Percentiles rank a stretch among this genome's conserved stretches.
Conservation (phyloP, 1,284 basidiomycete genomes). For the Peniophora sp. region DNA sequence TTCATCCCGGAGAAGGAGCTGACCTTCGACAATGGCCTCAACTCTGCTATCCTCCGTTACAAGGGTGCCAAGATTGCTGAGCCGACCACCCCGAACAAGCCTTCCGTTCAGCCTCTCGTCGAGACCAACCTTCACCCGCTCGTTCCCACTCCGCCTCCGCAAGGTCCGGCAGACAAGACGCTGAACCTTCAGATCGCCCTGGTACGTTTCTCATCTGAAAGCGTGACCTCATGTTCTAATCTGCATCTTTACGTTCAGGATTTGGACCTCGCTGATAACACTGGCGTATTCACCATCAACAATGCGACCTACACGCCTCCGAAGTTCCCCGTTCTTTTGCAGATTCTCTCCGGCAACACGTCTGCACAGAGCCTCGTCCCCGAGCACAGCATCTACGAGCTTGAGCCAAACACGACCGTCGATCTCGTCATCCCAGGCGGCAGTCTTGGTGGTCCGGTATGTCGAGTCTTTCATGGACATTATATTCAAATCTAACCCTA, state of each 20-base stretch:
- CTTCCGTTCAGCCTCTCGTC: conserved; percentile 14
- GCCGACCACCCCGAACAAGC: conserved; percentile 10
- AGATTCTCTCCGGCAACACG: conserved; percentile 25
- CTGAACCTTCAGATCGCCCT: conserved; percentile 6
- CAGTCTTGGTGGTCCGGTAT: conserved; percentile 14
- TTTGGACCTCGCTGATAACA: not conserved
- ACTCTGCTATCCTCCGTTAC: not conserved
- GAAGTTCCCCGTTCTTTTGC: conserved; percentile 25
- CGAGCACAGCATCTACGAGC: conserved; percentile 18
- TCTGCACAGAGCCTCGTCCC: conserved; percentile 22
- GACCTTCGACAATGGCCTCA: no score
- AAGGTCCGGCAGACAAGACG: conserved; percentile 8
- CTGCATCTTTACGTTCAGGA: not conserved
- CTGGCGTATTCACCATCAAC: conserved; percentile 17
- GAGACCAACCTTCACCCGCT: conserved; percentile 7
- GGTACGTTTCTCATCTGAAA: not conserved
- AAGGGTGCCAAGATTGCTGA: not conserved
- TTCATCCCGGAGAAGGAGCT: conserved; percentile 4
- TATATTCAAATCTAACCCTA: not conserved
- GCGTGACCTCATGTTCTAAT: not conserved
- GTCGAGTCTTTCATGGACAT: conserved; percentile 6
- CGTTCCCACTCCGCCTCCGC: conserved; percentile 4
- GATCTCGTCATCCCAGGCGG: conserved; percentile 25
- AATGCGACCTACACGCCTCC: conserved; percentile 16
- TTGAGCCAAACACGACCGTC: conserved; percentile 23